Conservation (phyloP, 305 asterid genomes). For the Solanum aculeatissimum region DNA sequence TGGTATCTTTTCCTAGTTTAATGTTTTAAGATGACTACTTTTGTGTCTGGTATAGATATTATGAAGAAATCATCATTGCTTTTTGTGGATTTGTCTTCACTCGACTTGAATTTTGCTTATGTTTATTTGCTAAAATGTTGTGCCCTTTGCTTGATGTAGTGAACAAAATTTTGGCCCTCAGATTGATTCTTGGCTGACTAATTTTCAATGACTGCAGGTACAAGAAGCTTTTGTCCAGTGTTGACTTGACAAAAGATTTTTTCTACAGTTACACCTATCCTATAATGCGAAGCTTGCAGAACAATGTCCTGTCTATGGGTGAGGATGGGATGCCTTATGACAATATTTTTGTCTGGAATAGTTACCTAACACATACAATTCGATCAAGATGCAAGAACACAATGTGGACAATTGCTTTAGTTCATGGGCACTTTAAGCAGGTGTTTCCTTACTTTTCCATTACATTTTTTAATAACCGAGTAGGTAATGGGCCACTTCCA, state of each 20-base stretch:
- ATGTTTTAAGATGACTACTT: background rate
- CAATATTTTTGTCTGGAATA: slow-evolving; percentile 95
- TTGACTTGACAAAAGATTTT: slow-evolving; percentile 91
- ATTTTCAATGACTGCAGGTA: slow-evolving; percentile 53
- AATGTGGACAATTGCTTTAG: slow-evolving; percentile 91
- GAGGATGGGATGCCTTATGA: slow-evolving; percentile 89
- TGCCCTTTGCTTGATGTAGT: background rate
- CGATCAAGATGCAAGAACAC: slow-evolving; percentile 85
- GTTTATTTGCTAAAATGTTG: background rate
- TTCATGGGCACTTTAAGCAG: slow-evolving; percentile 98
- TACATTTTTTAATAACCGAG: background rate
- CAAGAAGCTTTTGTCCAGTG: slow-evolving; percentile 96
- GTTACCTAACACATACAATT: slow-evolving; percentile 73
- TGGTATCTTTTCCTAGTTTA: background rate
- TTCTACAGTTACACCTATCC: slow-evolving; percentile 95
- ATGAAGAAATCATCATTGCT: background rate
- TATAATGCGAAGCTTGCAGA: slow-evolving; percentile 87
- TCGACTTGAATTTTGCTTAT: background rate
- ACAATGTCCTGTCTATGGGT: slow-evolving; percentile 56
- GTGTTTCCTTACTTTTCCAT: slow-evolving; percentile 17
- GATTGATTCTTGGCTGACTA: slow-evolving; percentile 2
- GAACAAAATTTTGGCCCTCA: background rate
- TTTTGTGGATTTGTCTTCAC: background rate
- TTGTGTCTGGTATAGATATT: background rate
- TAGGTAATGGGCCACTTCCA: too few species aligned